phyloP scores from a whole-genome alignment of 2,329 filamentous ascomycete genomes.

The Nannizziopsis barbatae region DNA sequence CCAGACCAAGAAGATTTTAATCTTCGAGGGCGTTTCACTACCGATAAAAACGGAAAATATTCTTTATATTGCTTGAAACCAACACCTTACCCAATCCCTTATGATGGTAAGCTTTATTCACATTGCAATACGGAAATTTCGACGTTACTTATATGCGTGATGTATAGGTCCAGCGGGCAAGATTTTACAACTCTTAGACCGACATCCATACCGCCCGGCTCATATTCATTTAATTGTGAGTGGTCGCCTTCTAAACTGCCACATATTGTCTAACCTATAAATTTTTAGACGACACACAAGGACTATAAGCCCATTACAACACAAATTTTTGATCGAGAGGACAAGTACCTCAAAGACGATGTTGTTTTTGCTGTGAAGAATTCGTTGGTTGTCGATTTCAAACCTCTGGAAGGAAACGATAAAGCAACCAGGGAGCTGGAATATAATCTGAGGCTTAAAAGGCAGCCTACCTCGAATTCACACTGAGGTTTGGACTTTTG shows the following conservation, averaged over 20 bases:
- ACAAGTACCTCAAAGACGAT: slow-evolving; percentile 51
- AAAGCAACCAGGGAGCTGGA: slow-evolving; percentile 44
- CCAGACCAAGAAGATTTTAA: slow-evolving; percentile 59
- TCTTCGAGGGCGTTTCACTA: slow-evolving; percentile 59
- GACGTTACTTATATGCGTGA: background rate
- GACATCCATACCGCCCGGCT: slow-evolving; percentile 51
- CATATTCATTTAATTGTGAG: slow-evolving; percentile 53
- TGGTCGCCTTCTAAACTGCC: background rate
- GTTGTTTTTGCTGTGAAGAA: slow-evolving; percentile 52
- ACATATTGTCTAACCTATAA: slow-evolving; percentile 3
- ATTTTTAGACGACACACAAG: slow-evolving; percentile 4
- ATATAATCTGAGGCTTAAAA: slow-evolving; percentile 32
- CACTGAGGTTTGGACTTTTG: no score
- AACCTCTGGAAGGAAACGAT: slow-evolving; percentile 40
- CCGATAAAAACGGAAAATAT: slow-evolving; percentile 54
- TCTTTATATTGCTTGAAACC: slow-evolving; percentile 51
- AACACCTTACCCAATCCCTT: slow-evolving; percentile 46
- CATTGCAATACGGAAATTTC: background rate
- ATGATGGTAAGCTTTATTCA: slow-evolving; percentile 33
- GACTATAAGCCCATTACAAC: slow-evolving; percentile 48
- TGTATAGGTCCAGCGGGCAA: slow-evolving; percentile 45
- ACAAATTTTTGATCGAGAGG: slow-evolving; percentile 62
- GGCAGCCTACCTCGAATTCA: background rate
- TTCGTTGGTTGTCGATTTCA: slow-evolving; percentile 47
- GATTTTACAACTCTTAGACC: slow-evolving; percentile 47